phyloP scores from a whole-genome alignment of 163 green algal genomes.

The Scenedesmus sp. region DNA sequence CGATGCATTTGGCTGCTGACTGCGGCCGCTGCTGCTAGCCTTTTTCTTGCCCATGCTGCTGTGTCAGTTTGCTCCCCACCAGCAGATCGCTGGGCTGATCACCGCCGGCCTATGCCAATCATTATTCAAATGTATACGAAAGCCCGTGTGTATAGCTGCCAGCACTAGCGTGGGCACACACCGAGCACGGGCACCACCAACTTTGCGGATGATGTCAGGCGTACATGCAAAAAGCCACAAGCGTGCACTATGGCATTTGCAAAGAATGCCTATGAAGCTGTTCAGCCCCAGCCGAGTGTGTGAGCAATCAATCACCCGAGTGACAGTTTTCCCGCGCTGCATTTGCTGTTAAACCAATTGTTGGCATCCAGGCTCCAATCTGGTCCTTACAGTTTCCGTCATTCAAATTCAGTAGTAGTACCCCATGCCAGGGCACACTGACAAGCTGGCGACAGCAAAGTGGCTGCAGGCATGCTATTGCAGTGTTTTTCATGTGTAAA shows the following conservation, averaged over 20 bases:
- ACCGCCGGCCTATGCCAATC: neutral
- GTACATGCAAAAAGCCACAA: neutral
- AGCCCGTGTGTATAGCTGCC: neutral
- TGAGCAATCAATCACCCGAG: neutral
- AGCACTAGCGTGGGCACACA: neutral
- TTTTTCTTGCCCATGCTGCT: constrained; percentile 10
- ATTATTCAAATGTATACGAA: neutral
- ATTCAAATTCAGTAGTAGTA: neutral
- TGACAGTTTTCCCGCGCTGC: neutral
- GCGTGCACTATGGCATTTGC: neutral
- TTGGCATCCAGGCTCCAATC: neutral
- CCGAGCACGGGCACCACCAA: neutral
- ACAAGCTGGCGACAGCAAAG: neutral
- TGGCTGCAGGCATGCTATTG: neutral
- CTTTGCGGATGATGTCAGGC: neutral
- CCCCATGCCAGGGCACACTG: neutral
- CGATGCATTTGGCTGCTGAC: neutral
- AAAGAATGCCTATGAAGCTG: neutral
- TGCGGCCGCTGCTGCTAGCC: neutral
- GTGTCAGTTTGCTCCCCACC: neutral
- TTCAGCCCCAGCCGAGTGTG: neutral
- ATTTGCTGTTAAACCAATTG: neutral
- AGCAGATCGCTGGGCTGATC: neutral
- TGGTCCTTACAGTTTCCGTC: neutral
- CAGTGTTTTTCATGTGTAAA: neutral